Conservation (phyloP, 164 flowering plant species). For the Tinospora cordifolia region DNA sequence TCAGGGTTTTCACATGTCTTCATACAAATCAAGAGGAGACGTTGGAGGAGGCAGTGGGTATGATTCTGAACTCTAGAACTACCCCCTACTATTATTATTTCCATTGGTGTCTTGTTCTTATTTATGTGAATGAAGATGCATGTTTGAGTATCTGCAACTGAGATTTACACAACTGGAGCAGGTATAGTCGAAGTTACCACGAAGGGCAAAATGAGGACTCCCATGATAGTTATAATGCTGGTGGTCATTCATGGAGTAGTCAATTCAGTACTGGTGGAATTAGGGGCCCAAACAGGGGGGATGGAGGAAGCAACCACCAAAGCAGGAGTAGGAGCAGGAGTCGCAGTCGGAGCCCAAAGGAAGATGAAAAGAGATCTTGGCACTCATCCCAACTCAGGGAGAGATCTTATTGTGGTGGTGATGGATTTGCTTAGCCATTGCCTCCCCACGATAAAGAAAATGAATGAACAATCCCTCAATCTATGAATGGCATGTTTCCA, state of each 20-base stretch:
- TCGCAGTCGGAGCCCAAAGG: not conserved
- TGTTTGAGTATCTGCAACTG: not conserved
- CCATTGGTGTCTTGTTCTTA: no score
- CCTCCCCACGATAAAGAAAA: not conserved
- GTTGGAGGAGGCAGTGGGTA: conserved; percentile 35
- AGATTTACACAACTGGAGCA: not conserved
- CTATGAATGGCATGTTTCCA: not conserved
- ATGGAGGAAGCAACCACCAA: not conserved
- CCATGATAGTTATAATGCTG: not conserved
- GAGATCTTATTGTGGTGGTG: not conserved
- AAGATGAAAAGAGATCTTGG: not conserved
- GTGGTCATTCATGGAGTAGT: not conserved
- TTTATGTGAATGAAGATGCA: not conserved
- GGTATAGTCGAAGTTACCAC: not conserved
- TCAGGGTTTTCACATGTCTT: conserved; percentile 5
- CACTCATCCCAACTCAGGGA: not conserved
- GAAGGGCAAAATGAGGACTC: not conserved
- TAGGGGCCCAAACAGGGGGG: not conserved
- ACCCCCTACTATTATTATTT: not conserved
- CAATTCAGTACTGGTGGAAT: not conserved
- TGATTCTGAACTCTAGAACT: conserved; percentile 27
- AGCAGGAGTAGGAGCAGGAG: conserved; percentile 2
- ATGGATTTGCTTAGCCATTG: not conserved
- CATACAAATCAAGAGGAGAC: conserved; percentile 26
- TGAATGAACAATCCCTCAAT: no score